Percentiles rank a stretch among this genome's conserved stretches.
These are phyloP conservation scores for Trebouxia gelatinosa DNA, from an alignment of 163 green algal genomes.

Conservation along the genomic window DNA sequence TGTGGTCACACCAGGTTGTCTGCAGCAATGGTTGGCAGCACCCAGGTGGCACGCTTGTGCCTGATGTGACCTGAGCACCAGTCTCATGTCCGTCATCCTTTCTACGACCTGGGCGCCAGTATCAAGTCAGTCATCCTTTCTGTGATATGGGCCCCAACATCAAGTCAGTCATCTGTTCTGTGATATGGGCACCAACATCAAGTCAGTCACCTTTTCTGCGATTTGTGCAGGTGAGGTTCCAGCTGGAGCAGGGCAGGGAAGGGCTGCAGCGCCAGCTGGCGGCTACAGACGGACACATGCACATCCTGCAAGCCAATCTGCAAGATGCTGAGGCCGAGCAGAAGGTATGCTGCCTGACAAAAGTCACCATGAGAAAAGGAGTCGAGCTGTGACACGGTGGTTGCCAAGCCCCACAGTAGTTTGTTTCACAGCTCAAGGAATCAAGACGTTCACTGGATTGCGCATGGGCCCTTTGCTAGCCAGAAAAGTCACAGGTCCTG, in stretches of 20 bases:
- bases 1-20: too few relatives aligned
- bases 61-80: too few relatives aligned
- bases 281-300: slow-evolving; percentile 56
- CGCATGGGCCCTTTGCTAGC: neutral
- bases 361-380: too few relatives aligned
- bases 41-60: too few relatives aligned
- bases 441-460: neutral
- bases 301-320: slow-evolving; percentile 50
- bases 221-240: slow-evolving; percentile 15
- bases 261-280: slow-evolving; percentile 53
- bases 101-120: too few relatives aligned
- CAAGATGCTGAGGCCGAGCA: slow-evolving; percentile 43
- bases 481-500: neutral
- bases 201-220: neutral
- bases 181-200: neutral
- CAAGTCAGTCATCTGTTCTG: neutral
- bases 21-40: too few relatives aligned
- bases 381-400: neutral
- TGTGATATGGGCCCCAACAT: neutral
- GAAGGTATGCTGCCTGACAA: neutral
- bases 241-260: slow-evolving; percentile 33
- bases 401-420: neutral
- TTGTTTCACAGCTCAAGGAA: neutral
- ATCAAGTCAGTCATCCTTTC: too few relatives aligned
- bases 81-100: too few relatives aligned